These are phyloP conservation scores for Diaporthe humulicola DNA, from an alignment of 2,329 filamentous ascomycete genomes.

Conservation along the genomic window DNA sequence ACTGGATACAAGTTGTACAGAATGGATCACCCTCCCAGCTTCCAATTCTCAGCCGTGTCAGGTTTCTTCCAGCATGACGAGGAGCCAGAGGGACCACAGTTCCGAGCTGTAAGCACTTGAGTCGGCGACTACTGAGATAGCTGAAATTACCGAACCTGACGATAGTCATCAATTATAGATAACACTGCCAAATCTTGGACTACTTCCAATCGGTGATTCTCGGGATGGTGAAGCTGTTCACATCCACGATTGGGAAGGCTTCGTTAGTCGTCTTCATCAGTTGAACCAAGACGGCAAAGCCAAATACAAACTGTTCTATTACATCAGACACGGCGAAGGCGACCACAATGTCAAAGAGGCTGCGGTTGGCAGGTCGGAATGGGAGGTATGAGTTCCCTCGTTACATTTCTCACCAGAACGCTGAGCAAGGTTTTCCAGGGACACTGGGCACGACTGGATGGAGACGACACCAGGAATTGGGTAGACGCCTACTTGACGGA, in stretches of 20 bases:
- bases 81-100: slow-evolving; percentile 9
- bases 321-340: background rate
- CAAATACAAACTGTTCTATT: background rate
- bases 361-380: background rate
- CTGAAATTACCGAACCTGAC: background rate
- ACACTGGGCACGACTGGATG: background rate
- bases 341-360: background rate
- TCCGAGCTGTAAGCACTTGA: slow-evolving; percentile 20
- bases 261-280: background rate
- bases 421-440: background rate
- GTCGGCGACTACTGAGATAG: background rate
- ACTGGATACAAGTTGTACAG: background rate
- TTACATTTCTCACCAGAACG: background rate
- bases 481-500: background rate
- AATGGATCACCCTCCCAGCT: background rate
- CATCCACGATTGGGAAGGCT: background rate
- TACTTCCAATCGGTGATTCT: background rate
- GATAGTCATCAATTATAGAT: background rate
- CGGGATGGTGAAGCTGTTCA: background rate
- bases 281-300: background rate
- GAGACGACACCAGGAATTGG: background rate
- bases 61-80: slow-evolving; percentile 24
- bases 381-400: background rate
- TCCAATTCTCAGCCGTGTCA: background rate
- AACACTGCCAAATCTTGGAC: background rate